Conservation (phyloP, 306 rosid species). For the Fagus sylvatica region DNA sequence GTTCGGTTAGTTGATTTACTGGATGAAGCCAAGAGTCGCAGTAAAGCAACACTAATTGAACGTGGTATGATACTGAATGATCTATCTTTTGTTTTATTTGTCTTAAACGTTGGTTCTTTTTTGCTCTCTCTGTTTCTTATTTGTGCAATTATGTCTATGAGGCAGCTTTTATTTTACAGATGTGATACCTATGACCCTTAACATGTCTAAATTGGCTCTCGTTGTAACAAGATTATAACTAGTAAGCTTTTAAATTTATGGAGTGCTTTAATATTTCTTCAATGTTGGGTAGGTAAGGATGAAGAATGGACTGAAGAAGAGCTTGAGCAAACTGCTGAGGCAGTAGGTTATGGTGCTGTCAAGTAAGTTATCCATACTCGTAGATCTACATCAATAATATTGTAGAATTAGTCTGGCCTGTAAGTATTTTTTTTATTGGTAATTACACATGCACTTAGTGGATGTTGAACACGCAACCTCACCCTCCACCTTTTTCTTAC, state of each 20-base stretch:
- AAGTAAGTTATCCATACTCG: slow-evolving; percentile 64
- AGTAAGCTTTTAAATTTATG: slow-evolving; percentile 24
- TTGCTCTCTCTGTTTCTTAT: slow-evolving; percentile 19
- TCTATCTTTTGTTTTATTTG: slow-evolving; percentile 5
- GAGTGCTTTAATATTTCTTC: not conserved
- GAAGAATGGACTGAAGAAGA: slow-evolving; percentile 73
- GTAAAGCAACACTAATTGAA: slow-evolving; percentile 69
- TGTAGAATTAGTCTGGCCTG: not conserved
- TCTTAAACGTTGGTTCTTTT: not conserved
- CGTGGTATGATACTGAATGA: slow-evolving; percentile 60
- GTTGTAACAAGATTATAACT: slow-evolving; percentile 7
- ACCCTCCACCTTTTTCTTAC: no score
- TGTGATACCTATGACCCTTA: not conserved
- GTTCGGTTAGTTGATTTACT: slow-evolving; percentile 93
- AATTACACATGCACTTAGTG: no score
- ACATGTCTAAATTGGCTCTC: slow-evolving; percentile 9
- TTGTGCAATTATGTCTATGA: slow-evolving; percentile 17
- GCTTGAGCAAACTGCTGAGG: slow-evolving; percentile 73
- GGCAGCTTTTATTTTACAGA: not conserved
- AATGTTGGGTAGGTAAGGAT: slow-evolving; percentile 50
- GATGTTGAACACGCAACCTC: no score
- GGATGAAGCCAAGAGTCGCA: slow-evolving; percentile 95
- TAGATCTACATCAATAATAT: not conserved
- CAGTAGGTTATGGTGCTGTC: slow-evolving; percentile 91
- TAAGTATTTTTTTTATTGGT: no score